These are phyloP conservation scores for Malus sylvestris DNA, from an alignment of 306 rosid genomes.

Conservation along the genomic window DNA sequence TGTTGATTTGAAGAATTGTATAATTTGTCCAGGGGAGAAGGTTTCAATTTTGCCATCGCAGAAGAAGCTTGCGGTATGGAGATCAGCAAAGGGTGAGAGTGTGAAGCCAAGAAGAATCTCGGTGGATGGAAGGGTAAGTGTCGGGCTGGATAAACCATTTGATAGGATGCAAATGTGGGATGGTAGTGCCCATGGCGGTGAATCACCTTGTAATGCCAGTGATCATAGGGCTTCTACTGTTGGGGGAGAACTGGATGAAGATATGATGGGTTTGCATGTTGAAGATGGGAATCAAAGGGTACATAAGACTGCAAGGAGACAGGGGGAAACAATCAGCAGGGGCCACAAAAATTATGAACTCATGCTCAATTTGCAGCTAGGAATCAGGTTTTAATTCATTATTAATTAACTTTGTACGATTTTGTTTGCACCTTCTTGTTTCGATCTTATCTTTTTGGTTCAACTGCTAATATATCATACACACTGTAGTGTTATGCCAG, in stretches of 20 bases:
- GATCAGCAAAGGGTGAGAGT: slow-evolving; percentile 53
- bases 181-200: slow-evolving; percentile 25
- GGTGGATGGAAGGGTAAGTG: slow-evolving; percentile 64
- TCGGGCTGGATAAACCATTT: slow-evolving; percentile 47
- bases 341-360: slow-evolving; percentile 89
- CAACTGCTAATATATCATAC: not conserved
- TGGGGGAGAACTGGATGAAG: slow-evolving; percentile 40
- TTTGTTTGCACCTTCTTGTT: not conserved
- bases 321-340: slow-evolving; percentile 70
- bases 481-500: not conserved
- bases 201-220: not conserved
- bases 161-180: slow-evolving; percentile 64
- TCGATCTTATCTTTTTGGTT: not conserved
- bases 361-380: slow-evolving; percentile 87
- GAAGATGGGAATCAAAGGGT: slow-evolving; percentile 28
- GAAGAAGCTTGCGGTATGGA: slow-evolving; percentile 77
- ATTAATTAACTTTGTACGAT: not conserved
- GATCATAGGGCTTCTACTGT: slow-evolving; percentile 21
- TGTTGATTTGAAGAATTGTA: slow-evolving; percentile 31
- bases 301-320: slow-evolving; percentile 53
- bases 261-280: slow-evolving; percentile 9
- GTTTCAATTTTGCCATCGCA: slow-evolving; percentile 69
- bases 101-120: slow-evolving; percentile 56
- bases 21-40: slow-evolving; percentile 58
- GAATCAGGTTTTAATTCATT: slow-evolving; percentile 48